Percentiles rank a stretch among this genome's conserved stretches.
Conservation (phyloP, 768 basidiomycete species). For the Trichaptum fuscoviolaceum region DNA sequence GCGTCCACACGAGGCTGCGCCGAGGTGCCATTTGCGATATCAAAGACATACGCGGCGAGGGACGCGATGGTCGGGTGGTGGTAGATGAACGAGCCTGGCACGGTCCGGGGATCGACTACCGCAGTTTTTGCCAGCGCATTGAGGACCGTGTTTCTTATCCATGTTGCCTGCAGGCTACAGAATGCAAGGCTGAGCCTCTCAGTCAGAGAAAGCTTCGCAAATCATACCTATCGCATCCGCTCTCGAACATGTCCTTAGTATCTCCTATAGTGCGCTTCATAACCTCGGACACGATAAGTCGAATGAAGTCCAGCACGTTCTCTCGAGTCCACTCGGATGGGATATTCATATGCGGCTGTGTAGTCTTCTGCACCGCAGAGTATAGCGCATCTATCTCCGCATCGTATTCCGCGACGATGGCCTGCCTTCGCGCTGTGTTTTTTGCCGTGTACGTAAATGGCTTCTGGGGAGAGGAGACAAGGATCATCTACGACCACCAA, state of each 20-base stretch:
- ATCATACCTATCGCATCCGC: slow-evolving; percentile 22
- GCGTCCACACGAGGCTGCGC: too few species aligned
- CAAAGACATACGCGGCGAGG: slow-evolving; percentile 19
- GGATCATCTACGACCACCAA: slow-evolving; percentile 34
- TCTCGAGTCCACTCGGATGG: slow-evolving; percentile 18
- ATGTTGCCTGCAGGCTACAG: slow-evolving; percentile 34
- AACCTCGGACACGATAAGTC: slow-evolving; percentile 28
- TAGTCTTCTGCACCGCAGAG: neutral
- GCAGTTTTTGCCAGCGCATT: slow-evolving; percentile 15
- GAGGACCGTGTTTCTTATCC: slow-evolving; percentile 29
- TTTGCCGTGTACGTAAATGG: too few species aligned
- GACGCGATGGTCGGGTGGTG: slow-evolving; percentile 33
- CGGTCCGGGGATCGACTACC: slow-evolving; percentile 13
- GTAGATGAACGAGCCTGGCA: slow-evolving; percentile 26
- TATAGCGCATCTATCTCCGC: neutral
- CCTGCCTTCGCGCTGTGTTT: too few species aligned
- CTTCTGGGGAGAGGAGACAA: slow-evolving; percentile 39
- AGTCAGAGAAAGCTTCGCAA: too few species aligned
- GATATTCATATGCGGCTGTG: neutral
- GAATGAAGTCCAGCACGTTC: slow-evolving; percentile 25
- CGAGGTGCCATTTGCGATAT: neutral
- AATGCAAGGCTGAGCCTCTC: too few species aligned
- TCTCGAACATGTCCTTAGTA: slow-evolving; percentile 32
- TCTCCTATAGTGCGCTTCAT: slow-evolving; percentile 23
- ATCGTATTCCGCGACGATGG: slow-evolving; percentile 24